These are phyloP conservation scores for Ambrosia artemisiifolia DNA, from an alignment of 129 eudicot species.

Conservation along the genomic window DNA sequence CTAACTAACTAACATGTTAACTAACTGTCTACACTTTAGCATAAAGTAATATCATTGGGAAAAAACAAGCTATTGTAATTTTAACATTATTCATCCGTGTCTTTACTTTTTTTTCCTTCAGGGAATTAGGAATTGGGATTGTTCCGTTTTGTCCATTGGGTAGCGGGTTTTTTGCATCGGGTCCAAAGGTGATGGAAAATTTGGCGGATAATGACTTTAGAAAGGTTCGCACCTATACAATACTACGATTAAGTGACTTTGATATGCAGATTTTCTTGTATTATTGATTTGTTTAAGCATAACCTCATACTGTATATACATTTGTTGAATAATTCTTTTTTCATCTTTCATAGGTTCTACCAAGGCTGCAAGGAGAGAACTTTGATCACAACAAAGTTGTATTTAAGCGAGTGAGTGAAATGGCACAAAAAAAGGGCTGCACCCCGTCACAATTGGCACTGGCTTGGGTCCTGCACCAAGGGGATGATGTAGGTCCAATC, in stretches of 20 bases:
- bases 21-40: not conserved
- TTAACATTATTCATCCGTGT: not conserved
- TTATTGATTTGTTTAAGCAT: no score
- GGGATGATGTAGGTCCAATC: slow-evolving; percentile 48
- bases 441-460: slow-evolving; percentile 52
- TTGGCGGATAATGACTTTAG: slow-evolving; percentile 44
- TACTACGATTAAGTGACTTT: not conserved
- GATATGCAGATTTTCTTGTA: not conserved
- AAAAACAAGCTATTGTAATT: not conserved
- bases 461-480: slow-evolving; percentile 57
- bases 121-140: slow-evolving; percentile 72
- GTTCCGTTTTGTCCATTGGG: slow-evolving; percentile 65
- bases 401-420: slow-evolving; percentile 23
- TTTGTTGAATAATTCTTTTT: no score
- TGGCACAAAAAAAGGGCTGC: slow-evolving; percentile 46
- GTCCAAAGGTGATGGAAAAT: slow-evolving; percentile 45
- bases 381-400: slow-evolving; percentile 40
- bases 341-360: slow-evolving; percentile 21
- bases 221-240: slow-evolving; percentile 38
- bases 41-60: not conserved
- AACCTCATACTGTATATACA: no score
- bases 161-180: slow-evolving; percentile 49
- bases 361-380: slow-evolving; percentile 50
- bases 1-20: not conserved
- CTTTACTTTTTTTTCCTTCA: not conserved